Evolutionary conservation across 164 flowering plant species (phyloP).

Genomic region (Tinospora cordifolia): DNA sequence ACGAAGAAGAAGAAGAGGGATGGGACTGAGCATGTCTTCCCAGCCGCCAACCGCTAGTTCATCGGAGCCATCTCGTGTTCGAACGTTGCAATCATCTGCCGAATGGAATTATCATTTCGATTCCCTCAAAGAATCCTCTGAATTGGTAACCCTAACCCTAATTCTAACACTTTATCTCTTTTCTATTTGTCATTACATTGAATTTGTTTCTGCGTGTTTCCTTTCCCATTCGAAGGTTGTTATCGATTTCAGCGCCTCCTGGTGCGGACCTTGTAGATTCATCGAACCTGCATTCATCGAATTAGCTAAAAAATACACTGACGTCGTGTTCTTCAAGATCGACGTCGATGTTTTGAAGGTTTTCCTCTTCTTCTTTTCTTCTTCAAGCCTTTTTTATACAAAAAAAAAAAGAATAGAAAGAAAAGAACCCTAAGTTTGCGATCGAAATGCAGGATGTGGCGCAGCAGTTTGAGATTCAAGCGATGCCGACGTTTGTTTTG

Average conservation of each 20-base stretch:
- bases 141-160: constrained; percentile 10
- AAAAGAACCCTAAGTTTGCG: too few relatives aligned
- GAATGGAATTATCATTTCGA: constrained; percentile 13
- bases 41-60: too few relatives aligned
- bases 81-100: constrained; percentile 5
- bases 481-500: constrained; percentile 81
- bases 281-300: constrained; percentile 50
- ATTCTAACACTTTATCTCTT: too few relatives aligned
- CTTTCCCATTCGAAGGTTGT: constrained; percentile 26
- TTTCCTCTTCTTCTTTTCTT: not conserved
- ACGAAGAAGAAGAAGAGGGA: too few relatives aligned
- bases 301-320: constrained; percentile 45
- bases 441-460: constrained; percentile 44
- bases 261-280: constrained; percentile 84
- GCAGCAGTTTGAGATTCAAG: constrained; percentile 51
- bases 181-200: not conserved
- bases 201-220: not conserved
- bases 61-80: constrained; percentile 1
- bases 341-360: constrained; percentile 76
- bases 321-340: constrained; percentile 60
- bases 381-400: not conserved
- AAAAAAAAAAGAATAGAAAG: too few relatives aligned
- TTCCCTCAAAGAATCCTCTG: constrained; percentile 5
- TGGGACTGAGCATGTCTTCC: too few relatives aligned
- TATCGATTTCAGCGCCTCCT: constrained; percentile 69